Percentiles rank a stretch among this genome's conserved stretches.
phyloP scores from a whole-genome alignment of 164 flowering plant species.

The Stephania japonica region DNA sequence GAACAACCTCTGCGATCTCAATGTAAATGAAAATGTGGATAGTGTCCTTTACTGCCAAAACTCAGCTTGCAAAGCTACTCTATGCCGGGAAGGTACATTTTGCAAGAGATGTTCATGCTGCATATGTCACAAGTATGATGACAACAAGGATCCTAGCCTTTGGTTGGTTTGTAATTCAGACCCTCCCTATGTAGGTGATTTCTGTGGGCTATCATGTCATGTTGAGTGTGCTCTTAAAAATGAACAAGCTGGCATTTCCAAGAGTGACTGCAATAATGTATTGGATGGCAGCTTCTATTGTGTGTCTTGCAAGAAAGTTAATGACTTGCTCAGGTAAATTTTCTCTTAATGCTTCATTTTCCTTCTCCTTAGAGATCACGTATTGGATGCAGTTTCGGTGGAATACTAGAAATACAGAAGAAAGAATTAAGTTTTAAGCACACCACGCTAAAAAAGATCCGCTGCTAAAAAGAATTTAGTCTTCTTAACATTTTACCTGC shows the following conservation, averaged over 20 bases:
- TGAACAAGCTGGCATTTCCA: constrained; percentile 56
- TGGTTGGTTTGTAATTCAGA: constrained; percentile 86
- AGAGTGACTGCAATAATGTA: constrained; percentile 24
- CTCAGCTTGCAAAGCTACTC: constrained; percentile 69
- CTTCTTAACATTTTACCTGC: neutral
- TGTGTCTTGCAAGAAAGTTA: constrained; percentile 76
- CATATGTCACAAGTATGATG: constrained; percentile 75
- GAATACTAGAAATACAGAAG: neutral
- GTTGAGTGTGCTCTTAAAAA: constrained; percentile 80
- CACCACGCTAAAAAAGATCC: neutral
- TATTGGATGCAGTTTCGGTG: neutral
- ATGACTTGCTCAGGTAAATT: constrained; percentile 74
- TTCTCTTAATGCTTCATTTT: constrained; percentile 3
- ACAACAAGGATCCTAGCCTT: constrained; percentile 94
- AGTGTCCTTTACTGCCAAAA: constrained; percentile 51
- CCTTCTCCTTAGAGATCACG: neutral
- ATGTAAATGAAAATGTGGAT: constrained; percentile 20
- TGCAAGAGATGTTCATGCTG: constrained; percentile 97
- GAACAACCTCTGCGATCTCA: constrained; percentile 19
- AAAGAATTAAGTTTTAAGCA: neutral
- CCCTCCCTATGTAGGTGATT: constrained; percentile 48
- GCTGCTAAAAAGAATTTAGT: neutral
- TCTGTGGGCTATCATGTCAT: constrained; percentile 91
- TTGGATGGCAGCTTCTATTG: constrained; percentile 79
- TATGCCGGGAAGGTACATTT: constrained; percentile 49